Evolutionary conservation across 768 basidiomycete species (phyloP).

Genomic region (Tricholoma hemisulphureum): DNA sequence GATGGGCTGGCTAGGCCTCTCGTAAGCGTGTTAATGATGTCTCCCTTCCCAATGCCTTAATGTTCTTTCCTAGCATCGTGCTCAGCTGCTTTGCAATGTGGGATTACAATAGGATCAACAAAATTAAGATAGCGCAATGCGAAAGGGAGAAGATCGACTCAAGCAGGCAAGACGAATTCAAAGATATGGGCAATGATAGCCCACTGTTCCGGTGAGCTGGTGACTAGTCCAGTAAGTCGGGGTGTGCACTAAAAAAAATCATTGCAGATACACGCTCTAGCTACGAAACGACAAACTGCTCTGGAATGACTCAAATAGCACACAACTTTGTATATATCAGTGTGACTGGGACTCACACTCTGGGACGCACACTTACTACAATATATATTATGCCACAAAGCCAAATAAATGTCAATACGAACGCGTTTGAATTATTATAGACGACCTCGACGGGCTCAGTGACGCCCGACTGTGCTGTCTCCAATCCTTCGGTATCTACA

Average conservation of each 20-base stretch:
- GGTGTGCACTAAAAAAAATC: background rate
- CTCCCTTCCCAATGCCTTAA: background rate
- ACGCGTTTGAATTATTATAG: background rate
- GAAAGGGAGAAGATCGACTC: conserved; percentile 41
- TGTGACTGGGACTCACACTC: no score
- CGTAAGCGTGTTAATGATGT: conserved; percentile 23
- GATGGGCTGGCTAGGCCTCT: conserved; percentile 31
- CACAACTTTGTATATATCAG: no score
- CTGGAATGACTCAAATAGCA: background rate
- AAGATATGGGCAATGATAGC: conserved; percentile 50
- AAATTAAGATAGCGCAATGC: conserved; percentile 45
- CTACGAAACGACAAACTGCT: background rate
- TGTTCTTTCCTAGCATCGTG: conserved; percentile 26
- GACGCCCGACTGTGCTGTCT: background rate
- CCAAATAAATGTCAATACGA: background rate
- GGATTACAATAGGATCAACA: conserved; percentile 49
- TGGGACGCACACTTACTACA: no score
- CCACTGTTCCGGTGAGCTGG: conserved; percentile 51
- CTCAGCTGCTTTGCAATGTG: conserved; percentile 45
- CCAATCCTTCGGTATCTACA: background rate
- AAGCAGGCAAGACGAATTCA: conserved; percentile 39
- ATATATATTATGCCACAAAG: background rate
- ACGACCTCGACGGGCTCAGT: background rate
- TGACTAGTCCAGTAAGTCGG: background rate
- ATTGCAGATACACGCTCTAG: background rate